Percentiles rank a stretch among this genome's conserved stretches.
Conservation (phyloP, 441 rosid species). For the Dalechampia spathulata region DNA sequence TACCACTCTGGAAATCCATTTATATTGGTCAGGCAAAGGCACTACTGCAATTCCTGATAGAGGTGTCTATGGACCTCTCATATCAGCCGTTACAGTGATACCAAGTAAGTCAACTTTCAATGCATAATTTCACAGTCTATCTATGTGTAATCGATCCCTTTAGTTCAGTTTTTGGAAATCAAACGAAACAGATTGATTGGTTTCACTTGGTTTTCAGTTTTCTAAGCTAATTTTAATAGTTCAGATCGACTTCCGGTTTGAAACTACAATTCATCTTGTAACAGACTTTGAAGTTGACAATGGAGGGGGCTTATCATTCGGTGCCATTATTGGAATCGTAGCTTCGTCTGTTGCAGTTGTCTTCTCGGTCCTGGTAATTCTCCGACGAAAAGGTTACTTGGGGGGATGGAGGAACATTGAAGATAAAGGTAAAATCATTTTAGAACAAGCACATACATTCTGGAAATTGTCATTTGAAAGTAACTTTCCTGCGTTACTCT, state of each 20-base stretch:
- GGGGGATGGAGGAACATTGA: slow-evolving; percentile 42
- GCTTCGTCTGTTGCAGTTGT: slow-evolving; percentile 32
- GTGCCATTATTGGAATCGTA: slow-evolving; percentile 65
- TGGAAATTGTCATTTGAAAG: background rate
- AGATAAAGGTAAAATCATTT: slow-evolving; percentile 35
- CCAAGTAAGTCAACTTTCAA: slow-evolving; percentile 44
- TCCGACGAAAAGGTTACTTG: slow-evolving; percentile 47
- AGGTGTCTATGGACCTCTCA: slow-evolving; percentile 85
- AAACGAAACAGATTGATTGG: too few species aligned
- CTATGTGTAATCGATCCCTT: too few species aligned
- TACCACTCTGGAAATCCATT: slow-evolving; percentile 68
- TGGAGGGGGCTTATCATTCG: slow-evolving; percentile 44
- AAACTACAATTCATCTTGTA: slow-evolving; percentile 11
- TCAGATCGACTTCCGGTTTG: too few species aligned
- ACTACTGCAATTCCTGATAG: slow-evolving; percentile 52
- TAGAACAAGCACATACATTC: background rate
- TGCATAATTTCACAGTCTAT: background rate
- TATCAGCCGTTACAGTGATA: slow-evolving; percentile 69
- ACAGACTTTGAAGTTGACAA: slow-evolving; percentile 62
- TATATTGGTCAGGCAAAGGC: slow-evolving; percentile 82
- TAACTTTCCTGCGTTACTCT: background rate
- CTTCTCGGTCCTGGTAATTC: slow-evolving; percentile 28
- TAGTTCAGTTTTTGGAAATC: too few species aligned
- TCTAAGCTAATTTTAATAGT: too few species aligned
- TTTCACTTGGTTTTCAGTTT: too few species aligned